Evolutionary conservation across 805 yeast genomes (phyloP), one percentile per base, ranked within the genome.

Genomic region (Torulaspora indica): DNA sequence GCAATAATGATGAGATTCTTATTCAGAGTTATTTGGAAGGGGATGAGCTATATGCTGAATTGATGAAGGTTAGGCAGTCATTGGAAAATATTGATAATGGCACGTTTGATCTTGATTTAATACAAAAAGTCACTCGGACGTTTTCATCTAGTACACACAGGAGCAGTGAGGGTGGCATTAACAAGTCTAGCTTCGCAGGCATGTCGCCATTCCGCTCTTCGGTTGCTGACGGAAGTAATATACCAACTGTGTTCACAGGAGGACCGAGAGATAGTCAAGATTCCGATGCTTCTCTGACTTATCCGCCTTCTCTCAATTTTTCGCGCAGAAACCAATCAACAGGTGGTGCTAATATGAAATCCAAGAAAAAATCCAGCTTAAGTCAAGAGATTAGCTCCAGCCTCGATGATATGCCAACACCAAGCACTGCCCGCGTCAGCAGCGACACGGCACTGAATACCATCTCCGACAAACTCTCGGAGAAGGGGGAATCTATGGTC

Each of bases 21-120:
- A 53, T 62, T 18, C 42, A 55, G 12, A 30, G 43, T 0, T 62
- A 53, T 48, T 55, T 62, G 29, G 40, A 46, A 2, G 51, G 51
- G 5, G 63, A 62, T 46, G 61, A 61, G 12, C 55, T 56, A 15
- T 65, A 61, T 42, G 47, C 48, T n/a, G 61, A 58, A 24, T 54
- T 81, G 40, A 72, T 72, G 35, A 78, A 74, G 42, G 74, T 79
- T 48, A 80, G 79, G 45, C 72, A 72, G 9, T 75, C 78, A 23
- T 64, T 81, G 57, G 75, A 74, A 46, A 75, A 80, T 6, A 74
- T 79, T 35, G 87, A 82, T 58, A 83, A 81, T 58, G 88, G 87
- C 1, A 73, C 74, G 52, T 61, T 81, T 59, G 85, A 82, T 61
- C 53, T 77, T 32, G 70, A 73, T 0, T 58, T 81, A 24, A 63